phyloP scores from a whole-genome alignment of 2,329 filamentous ascomycete genomes.

The Didymella keratinophila region DNA sequence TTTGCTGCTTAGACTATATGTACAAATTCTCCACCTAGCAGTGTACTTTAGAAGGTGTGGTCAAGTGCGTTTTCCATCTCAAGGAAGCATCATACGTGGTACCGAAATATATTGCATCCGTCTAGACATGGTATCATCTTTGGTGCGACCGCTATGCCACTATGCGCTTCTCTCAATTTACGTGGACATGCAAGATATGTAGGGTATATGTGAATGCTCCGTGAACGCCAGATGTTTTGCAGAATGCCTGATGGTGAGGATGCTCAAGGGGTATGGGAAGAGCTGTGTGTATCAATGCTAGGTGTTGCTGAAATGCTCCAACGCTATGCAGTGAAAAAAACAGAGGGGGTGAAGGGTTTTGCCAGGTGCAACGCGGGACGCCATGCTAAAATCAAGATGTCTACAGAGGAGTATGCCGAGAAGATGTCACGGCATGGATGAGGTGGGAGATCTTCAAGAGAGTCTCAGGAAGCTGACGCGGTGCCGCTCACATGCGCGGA shows the following conservation, averaged over 20 bases:
- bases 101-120: background rate
- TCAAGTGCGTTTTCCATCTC: background rate
- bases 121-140: background rate
- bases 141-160: background rate
- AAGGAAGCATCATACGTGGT: background rate
- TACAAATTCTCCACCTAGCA: background rate
- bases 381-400: constrained; percentile 6
- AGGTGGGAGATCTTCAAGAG: background rate
- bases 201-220: background rate
- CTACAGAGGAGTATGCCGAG: background rate
- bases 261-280: background rate
- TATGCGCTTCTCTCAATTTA: background rate
- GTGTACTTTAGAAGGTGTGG: background rate
- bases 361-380: constrained; percentile 7
- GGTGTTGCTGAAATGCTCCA: constrained; percentile 1
- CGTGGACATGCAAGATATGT: background rate
- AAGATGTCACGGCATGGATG: background rate
- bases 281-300: background rate
- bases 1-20: background rate
- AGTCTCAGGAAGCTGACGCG: background rate
- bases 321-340: constrained; percentile 12
- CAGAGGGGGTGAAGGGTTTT: background rate
- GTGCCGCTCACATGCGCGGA: background rate
- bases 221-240: background rate
- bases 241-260: background rate